Percentiles rank a stretch among this genome's conserved stretches.
Conservation (phyloP, 768 basidiomycete genomes). For the Nidularia sp. region DNA sequence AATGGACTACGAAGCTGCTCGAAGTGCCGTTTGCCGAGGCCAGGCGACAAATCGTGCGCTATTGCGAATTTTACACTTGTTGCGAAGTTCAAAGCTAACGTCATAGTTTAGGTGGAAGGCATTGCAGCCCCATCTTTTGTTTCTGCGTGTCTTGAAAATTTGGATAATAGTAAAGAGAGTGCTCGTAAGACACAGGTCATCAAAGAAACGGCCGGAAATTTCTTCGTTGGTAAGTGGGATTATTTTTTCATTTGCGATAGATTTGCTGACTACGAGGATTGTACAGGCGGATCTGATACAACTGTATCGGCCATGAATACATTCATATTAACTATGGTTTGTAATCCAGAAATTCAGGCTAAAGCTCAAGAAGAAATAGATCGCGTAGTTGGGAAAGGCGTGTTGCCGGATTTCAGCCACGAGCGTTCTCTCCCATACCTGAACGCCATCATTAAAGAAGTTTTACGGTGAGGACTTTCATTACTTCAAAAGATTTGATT, state of each 20-base stretch:
- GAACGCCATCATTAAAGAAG: conserved; percentile 14
- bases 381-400: conserved; percentile 10
- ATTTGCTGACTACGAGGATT: neutral
- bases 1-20: conserved; percentile 3
- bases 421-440: conserved; percentile 13
- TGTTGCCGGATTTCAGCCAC: conserved; percentile 15
- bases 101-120: conserved; percentile 8
- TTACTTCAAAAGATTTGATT: neutral
- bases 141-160: conserved; percentile 7
- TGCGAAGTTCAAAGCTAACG: neutral
- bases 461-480: conserved; percentile 7
- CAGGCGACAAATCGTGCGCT: neutral
- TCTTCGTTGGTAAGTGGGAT: conserved; percentile 13
- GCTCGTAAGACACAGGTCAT: conserved; percentile 10
- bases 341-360: conserved; percentile 13
- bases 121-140: conserved; percentile 11
- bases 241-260: neutral
- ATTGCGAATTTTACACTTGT: neutral
- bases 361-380: conserved; percentile 21
- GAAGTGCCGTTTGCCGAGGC: conserved; percentile 2
- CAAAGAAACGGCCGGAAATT: conserved; percentile 12
- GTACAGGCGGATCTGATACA: conserved; percentile 16
- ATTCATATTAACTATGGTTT: conserved; percentile 13
- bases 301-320: conserved; percentile 13
- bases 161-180: conserved; percentile 10